phyloP scores from a whole-genome alignment of 495 filamentous ascomycete genomes.

The Lasiosphaeriaceae sp. region DNA sequence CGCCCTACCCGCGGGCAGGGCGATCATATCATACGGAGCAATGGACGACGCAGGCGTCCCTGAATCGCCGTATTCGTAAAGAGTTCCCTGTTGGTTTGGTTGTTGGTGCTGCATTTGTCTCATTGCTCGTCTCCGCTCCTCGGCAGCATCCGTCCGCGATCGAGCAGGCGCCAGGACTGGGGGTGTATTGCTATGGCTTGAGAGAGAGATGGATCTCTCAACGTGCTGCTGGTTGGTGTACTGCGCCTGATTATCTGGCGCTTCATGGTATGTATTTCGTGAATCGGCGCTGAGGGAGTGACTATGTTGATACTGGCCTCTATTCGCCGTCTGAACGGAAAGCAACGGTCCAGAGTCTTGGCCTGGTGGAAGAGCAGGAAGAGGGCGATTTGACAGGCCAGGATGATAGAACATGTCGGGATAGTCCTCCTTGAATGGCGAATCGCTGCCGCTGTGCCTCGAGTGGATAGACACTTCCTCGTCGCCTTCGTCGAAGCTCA shows the following conservation, averaged over 20 bases:
- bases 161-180: conserved; percentile 76
- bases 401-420: conserved; percentile 95
- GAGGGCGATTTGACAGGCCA: conserved; percentile 63
- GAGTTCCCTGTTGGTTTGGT: conserved; percentile 40
- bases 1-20: conserved; percentile 62
- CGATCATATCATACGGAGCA: conserved; percentile 64
- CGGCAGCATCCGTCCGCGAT: conserved; percentile 91
- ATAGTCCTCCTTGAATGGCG: conserved; percentile 59
- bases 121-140: conserved; percentile 51
- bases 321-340: conserved; percentile 32
- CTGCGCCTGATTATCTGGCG: conserved; percentile 28
- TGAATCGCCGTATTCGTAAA: conserved; percentile 48
- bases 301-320: conserved; percentile 30
- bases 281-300: conserved; percentile 41
- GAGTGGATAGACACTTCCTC: conserved; percentile 57
- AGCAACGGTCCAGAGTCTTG: conserved; percentile 36
- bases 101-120: conserved; percentile 56
- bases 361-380: conserved; percentile 71
- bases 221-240: conserved; percentile 49
- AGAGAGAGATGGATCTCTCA: conserved; percentile 82
- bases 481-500: conserved; percentile 94
- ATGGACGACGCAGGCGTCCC: conserved; percentile 50
- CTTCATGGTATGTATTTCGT: conserved; percentile 27
- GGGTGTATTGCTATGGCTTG: conserved; percentile 75
- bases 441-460: conserved; percentile 54